phyloP scores from a whole-genome alignment of 2,329 filamentous ascomycete species.

The Calonectria fujianensis region DNA sequence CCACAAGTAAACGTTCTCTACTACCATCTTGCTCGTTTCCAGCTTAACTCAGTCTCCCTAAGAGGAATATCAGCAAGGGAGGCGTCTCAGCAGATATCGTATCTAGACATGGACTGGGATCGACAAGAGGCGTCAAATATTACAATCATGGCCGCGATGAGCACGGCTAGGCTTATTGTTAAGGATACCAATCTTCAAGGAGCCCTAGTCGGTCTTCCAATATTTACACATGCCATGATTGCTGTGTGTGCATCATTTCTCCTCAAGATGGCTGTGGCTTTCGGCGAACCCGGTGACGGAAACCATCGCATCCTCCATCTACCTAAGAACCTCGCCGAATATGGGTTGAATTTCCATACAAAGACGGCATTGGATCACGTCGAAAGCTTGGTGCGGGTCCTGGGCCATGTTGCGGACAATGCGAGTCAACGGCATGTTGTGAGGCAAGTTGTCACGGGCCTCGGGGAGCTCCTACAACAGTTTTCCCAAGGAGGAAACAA shows the following conservation, averaged over 20 bases:
- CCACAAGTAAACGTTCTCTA: background rate
- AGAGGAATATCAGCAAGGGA: conserved; percentile 3
- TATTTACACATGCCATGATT: conserved; percentile 20
- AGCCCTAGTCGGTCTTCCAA: background rate
- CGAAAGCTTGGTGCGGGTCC: background rate
- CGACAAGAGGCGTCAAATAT: conserved; percentile 6
- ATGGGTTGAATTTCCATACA: conserved; percentile 8
- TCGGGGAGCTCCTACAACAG: background rate
- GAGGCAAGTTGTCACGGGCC: conserved; percentile 14
- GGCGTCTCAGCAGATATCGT: background rate
- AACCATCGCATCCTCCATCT: background rate
- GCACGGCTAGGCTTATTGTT: background rate
- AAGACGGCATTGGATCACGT: background rate
- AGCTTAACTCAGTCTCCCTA: conserved; percentile 2
- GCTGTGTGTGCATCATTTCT: conserved; percentile 11
- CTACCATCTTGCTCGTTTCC: conserved; percentile 9
- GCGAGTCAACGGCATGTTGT: conserved; percentile 4
- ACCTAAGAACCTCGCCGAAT: background rate
- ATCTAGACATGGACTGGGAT: conserved; percentile 5
- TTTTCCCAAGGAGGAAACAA: background rate
- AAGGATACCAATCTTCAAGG: background rate
- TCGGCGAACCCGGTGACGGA: background rate
- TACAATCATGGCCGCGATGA: conserved; percentile 9
- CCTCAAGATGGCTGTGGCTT: conserved; percentile 7
- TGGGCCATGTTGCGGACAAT: conserved; percentile 1